Conservation (phyloP, 2,329 filamentous ascomycete genomes). For the Aspergillus alliaceus region DNA sequence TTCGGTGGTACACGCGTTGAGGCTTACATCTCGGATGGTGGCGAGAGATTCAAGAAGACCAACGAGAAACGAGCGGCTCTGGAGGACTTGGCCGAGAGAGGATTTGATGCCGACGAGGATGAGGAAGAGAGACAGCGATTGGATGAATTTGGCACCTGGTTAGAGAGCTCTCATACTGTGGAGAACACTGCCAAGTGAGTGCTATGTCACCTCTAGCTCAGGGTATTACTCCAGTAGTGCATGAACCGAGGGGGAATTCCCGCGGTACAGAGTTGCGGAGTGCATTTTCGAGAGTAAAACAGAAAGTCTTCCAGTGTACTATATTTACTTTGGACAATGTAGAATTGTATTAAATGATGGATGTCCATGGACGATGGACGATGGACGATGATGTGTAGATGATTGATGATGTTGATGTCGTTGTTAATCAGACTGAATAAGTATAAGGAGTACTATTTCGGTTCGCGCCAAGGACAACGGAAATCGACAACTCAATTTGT, state of each 20-base stretch:
- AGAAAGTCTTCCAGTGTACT: neutral
- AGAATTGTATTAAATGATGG: neutral
- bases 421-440: too few species aligned
- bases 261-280: neutral
- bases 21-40: constrained; percentile 69
- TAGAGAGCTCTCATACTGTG: constrained; percentile 35
- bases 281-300: too few species aligned
- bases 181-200: constrained; percentile 27
- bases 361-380: too few species aligned
- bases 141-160: constrained; percentile 51
- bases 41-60: constrained; percentile 71
- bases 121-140: constrained; percentile 47
- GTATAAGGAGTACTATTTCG: too few species aligned
- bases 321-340: neutral
- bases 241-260: neutral
- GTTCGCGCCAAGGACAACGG: too few species aligned
- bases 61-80: constrained; percentile 46
- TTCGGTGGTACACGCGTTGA: constrained; percentile 73
- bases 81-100: constrained; percentile 50
- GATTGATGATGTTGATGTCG: too few species aligned
- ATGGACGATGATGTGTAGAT: too few species aligned
- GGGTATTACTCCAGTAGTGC: neutral
- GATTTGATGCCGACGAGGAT: constrained; percentile 39
- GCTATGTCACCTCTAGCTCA: neutral
- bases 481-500: constrained; percentile 14